These are phyloP conservation scores for Moniliella sp. DNA, from an alignment of 1,284 basidiomycete species.

Conservation along the genomic window DNA sequence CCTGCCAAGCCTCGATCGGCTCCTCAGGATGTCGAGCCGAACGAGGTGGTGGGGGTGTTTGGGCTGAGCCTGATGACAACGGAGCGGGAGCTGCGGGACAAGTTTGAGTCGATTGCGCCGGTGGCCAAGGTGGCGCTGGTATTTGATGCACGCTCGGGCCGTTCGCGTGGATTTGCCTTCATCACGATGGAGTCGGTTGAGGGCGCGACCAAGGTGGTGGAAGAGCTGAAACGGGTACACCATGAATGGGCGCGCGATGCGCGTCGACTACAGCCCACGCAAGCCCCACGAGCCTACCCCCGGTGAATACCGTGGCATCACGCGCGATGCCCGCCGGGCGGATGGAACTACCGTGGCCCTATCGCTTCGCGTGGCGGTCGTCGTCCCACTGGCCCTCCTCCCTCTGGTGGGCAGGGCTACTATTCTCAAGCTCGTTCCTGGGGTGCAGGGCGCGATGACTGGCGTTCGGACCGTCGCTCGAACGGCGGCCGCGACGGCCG, in stretches of 20 bases:
- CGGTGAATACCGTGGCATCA: conserved; percentile 52
- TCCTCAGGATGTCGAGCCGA: conserved; percentile 45
- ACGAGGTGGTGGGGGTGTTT: conserved; percentile 78
- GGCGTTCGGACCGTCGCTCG: too few relatives aligned
- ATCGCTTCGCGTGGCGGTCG: too few relatives aligned
- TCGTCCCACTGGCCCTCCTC: too few relatives aligned
- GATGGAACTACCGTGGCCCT: too few relatives aligned
- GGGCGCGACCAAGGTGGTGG: conserved; percentile 66
- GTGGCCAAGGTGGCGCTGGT: conserved; percentile 83
- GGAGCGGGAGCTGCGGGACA: conserved; percentile 78
- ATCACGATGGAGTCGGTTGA: conserved; percentile 73
- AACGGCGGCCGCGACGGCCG: too few relatives aligned
- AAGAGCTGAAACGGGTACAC: conserved; percentile 78
- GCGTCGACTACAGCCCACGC: conserved; percentile 89
- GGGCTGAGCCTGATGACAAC: conserved; percentile 81
- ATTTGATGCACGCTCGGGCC: conserved; percentile 91
- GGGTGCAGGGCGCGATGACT: too few relatives aligned
- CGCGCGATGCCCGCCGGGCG: conserved; percentile 22
- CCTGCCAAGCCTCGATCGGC: conserved; percentile 2
- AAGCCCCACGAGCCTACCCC: conserved; percentile 85
- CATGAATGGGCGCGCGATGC: conserved; percentile 78
- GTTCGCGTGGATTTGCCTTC: conserved; percentile 92
- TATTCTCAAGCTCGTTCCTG: too few relatives aligned
- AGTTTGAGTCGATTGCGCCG: conserved; percentile 65
- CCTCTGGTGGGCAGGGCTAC: too few relatives aligned